Base-by-base conservation (phyloP, 495 filamentous ascomycete species). In the Penicillium salamii region DNA sequence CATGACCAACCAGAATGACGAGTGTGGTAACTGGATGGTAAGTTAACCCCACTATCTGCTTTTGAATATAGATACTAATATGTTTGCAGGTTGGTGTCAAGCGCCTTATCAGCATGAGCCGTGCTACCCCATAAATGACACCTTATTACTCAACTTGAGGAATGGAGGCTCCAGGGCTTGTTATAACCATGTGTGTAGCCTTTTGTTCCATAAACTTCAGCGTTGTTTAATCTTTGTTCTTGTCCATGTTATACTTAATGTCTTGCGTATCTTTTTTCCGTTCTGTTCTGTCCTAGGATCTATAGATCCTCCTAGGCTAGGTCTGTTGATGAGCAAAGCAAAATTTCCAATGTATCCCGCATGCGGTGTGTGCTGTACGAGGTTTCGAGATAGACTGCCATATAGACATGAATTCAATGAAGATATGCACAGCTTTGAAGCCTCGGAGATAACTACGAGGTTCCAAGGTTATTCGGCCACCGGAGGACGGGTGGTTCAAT, bases 11-110 rank as follows among this genome's bases (percentile, higher is more conserved):
- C 87, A 87, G 69, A 86, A 77, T 11, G 84, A 90, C 21, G 90
- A 97, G 67, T 95, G 90, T 57, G 87, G 86, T 28, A 85, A 89
- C 57, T 97, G 95, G 93, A 95, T 97, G 92, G 91, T 95, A 73
- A 78, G 88, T 79, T 14, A 39, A 21, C 41, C 9, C 11, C 23
- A 23, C 9, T 15, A 7, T 14, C 3, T 17, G n/a, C n/a, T 38
- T 13, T 8, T 17, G 6, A 18, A 28, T 14, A n/a, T 8, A 46
- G 36, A 42, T 48, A 56, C 50, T 35, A 55, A 55, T 42, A 32
- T 23, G 38, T 19, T 47, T 37, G 48, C 48, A 95, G 89, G 86
- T 90, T 52, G 91, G 91, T 53, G 86, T 97, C 20, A 97, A 95
- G 74, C 81, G 92, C 46, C 76, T 97, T 57, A 90, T 97, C 56